Base-by-base conservation (phyloP, 73 alveolate genomes). In the Paramecium pentaurelia region DNA sequence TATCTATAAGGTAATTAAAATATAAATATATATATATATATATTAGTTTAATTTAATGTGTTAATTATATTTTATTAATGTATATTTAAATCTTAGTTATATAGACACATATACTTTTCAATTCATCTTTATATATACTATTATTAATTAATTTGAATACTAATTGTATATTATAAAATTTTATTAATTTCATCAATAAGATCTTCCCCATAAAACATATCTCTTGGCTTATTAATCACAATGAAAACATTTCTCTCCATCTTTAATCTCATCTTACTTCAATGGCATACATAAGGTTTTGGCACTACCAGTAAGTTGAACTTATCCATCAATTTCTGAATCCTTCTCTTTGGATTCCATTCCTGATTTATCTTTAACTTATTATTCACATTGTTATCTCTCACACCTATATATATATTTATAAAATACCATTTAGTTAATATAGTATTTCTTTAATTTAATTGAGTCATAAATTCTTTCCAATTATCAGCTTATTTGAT, bases 211-310 rank as follows among this genome's bases (percentile, higher is more conserved):
- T 49, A 97, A 93, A 34, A 97, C 99, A 49, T 88, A 80, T 44
- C 86, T 91, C 86, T 92, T 95, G 38, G 99, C 99, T 73, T 95
- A 93, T 32, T 96, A 94, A 77, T 99, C 98, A 95, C 99, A 96
- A 88, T 89, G 88, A 99, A 99, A 99, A 96, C 99, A 99, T 86
- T 96, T 95, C 18, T 97, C 95, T 28, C 98, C 99, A 16, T 92
- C 98, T 12, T 92, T 92, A 54, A 97, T 94, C 20, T 95, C 95
- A 3, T 96, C 97, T 92, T 97, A 98, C 25, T 96, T 88, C 45
- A 97, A 92, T 77, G 99, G 99, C 93, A 97, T 95, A 95, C 99
- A 96, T 44, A 98, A 95, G 27, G 99, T 96, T 95, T 98, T 98
- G 22, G 99, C 99, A 30, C 99, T 86, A 44, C 99, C 99, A 38